Percentiles rank a stretch among this genome's conserved stretches.
Conservation (phyloP, 257 asterid species). For the Nicotiana noctiflora region DNA sequence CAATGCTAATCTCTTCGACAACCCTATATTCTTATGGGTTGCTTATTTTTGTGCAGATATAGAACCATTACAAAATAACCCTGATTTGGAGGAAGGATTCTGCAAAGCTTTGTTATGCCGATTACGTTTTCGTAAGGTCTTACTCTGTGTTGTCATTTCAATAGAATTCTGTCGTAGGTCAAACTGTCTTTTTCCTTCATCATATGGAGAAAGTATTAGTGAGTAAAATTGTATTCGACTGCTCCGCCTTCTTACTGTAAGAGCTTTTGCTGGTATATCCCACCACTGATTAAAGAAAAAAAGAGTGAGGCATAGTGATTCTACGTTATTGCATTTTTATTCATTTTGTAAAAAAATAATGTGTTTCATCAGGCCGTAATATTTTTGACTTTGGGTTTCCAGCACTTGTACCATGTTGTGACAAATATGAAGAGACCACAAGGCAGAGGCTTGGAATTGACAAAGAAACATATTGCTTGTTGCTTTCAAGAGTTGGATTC, state of each 20-base stretch:
- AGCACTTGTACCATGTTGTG: constrained; percentile 84
- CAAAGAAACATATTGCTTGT: constrained; percentile 75
- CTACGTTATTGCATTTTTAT: neutral
- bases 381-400: constrained; percentile 31
- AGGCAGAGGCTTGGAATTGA: constrained; percentile 96
- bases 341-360: neutral
- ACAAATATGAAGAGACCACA: constrained; percentile 85
- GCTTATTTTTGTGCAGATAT: constrained; percentile 53
- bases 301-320: neutral
- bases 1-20: neutral
- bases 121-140: constrained; percentile 99
- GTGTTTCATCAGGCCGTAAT: constrained; percentile 2
- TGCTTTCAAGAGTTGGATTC: constrained; percentile 81
- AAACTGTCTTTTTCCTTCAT: neutral
- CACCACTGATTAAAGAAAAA: neutral
- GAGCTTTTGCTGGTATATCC: neutral
- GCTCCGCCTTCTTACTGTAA: neutral
- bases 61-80: constrained; percentile 77
- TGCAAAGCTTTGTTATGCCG: constrained; percentile 92
- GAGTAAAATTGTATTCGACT: neutral
- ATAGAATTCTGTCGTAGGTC: constrained; percentile 4
- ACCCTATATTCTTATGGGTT: neutral
- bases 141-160: constrained; percentile 44
- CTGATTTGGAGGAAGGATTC: constrained; percentile 88
- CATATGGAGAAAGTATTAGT: neutral